Evolutionary conservation across 768 basidiomycete genomes (phyloP).

Genomic region (Boletus subcaerulescens): DNA sequence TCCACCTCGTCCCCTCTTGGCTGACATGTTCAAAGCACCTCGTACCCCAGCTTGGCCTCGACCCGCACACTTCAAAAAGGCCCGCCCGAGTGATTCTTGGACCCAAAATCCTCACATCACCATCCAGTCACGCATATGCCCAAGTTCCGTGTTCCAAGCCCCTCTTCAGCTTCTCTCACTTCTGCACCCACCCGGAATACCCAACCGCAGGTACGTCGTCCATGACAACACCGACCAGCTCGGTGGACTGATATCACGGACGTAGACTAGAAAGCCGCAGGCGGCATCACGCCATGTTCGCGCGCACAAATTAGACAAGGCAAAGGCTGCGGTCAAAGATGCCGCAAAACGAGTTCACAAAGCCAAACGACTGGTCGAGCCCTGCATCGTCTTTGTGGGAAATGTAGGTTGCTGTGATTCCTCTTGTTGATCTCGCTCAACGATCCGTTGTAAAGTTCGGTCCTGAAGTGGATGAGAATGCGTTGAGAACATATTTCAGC

Average conservation of each 20-base stretch:
- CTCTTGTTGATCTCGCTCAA: background rate
- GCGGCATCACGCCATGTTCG: slow-evolving; percentile 9
- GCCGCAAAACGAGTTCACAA: slow-evolving; percentile 17
- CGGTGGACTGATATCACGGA: background rate
- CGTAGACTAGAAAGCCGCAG: slow-evolving; percentile 7
- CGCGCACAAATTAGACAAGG: slow-evolving; percentile 13
- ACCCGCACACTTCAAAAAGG: slow-evolving; percentile 17
- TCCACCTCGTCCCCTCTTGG: background rate
- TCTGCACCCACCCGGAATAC: background rate
- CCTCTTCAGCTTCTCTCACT: slow-evolving; percentile 10
- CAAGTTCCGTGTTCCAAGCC: slow-evolving; percentile 17
- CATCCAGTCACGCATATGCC: slow-evolving; percentile 10
- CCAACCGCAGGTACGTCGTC: slow-evolving; percentile 9
- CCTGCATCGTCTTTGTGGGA: slow-evolving; percentile 51
- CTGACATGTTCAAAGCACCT: slow-evolving; percentile 16
- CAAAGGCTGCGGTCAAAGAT: slow-evolving; percentile 11
- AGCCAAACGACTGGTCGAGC: slow-evolving; percentile 10
- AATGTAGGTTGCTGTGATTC: slow-evolving; percentile 46
- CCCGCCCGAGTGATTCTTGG: background rate
- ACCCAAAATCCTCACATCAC: background rate
- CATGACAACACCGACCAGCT: background rate
- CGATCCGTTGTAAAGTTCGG: slow-evolving; percentile 28
- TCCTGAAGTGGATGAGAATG: slow-evolving; percentile 26
- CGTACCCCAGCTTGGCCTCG: background rate
- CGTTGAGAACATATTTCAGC: slow-evolving; percentile 21